Conservation (phyloP, 2,329 filamentous ascomycete species). For the Penicillium carneum region DNA sequence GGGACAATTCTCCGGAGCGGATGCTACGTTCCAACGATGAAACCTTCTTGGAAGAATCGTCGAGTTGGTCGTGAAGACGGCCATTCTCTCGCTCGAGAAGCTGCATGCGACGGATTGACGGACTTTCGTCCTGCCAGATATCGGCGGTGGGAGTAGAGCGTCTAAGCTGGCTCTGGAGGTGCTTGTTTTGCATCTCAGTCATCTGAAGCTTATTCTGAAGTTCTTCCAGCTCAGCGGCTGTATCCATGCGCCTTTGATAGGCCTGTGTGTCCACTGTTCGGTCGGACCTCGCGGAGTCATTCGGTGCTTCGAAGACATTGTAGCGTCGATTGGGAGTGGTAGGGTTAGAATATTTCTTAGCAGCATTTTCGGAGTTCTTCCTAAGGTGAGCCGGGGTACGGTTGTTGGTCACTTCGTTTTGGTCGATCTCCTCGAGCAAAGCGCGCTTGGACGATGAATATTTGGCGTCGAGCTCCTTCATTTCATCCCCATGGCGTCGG, state of each 20-base stretch:
- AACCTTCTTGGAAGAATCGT: constrained; percentile 91
- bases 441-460: constrained; percentile 72
- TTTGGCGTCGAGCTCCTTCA: constrained; percentile 69
- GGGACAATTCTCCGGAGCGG: constrained; percentile 82
- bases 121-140: constrained; percentile 73
- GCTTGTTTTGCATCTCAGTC: constrained; percentile 91
- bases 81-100: constrained; percentile 92
- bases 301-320: constrained; percentile 67
- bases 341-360: constrained; percentile 72
- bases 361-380: constrained; percentile 63
- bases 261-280: constrained; percentile 81
- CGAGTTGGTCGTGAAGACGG: constrained; percentile 89
- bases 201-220: constrained; percentile 93
- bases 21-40: constrained; percentile 87
- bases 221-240: constrained; percentile 88
- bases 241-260: constrained; percentile 87
- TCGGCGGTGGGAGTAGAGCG: constrained; percentile 69
- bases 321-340: constrained; percentile 79
- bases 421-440: constrained; percentile 84
- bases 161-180: constrained; percentile 86
- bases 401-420: constrained; percentile 75
- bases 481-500: constrained; percentile 73
- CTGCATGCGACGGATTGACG: constrained; percentile 80
- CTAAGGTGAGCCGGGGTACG: constrained; percentile 77
- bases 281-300: constrained; percentile 84